Evolutionary conservation across 352 stramenopile species (phyloP), one percentile per base, ranked within the genome.

Genomic region (Phytophthora citrophthora): DNA sequence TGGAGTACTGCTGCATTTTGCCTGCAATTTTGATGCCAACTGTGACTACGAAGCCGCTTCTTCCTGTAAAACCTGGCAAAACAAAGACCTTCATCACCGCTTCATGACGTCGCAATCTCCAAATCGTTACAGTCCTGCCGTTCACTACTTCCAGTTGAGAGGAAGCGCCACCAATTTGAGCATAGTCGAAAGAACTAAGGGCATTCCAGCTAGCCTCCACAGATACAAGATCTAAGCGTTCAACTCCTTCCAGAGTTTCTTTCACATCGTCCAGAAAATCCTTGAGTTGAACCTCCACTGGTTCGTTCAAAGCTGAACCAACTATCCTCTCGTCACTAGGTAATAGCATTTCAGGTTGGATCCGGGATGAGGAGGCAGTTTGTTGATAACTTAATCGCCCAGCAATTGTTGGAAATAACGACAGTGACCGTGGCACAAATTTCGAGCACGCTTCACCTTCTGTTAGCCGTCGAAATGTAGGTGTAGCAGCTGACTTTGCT

Each of bases 81-180:
- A 57, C n/a, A 29, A 16, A 52, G 34, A 78, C 9, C 6, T 50
- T 53, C 12, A 72, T 16, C 27, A 64, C 24, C 29, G 66, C 38
- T 7, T 61, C 32, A 38, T 27, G 43, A 44, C 43, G 34, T 12
- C 62, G 62, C 5, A 78, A 44, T 48, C 66, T 66, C 70, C 70
- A 78, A 38, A 39, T 26, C 4, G 53, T 75, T n/a, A 70, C 26
- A 3, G 29, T 13, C 7, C 24, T 46, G 2, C 47, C 55, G 38
- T 59, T 20, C n/a, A 48, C 20, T 16, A 48, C 15, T 32, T 45
- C 32, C 50, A 48, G 6, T 12, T 26, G 43, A 6, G 61, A 57
- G 5, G 66, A 70, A 24, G 44, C 34, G 13, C 61, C 51, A 46
- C 38, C 48, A 38, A 78, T 73, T 29, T 15, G 18, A 24, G 49